phyloP scores from a whole-genome alignment of 345 rosid genomes.

The Microthlaspi erraticum region DNA sequence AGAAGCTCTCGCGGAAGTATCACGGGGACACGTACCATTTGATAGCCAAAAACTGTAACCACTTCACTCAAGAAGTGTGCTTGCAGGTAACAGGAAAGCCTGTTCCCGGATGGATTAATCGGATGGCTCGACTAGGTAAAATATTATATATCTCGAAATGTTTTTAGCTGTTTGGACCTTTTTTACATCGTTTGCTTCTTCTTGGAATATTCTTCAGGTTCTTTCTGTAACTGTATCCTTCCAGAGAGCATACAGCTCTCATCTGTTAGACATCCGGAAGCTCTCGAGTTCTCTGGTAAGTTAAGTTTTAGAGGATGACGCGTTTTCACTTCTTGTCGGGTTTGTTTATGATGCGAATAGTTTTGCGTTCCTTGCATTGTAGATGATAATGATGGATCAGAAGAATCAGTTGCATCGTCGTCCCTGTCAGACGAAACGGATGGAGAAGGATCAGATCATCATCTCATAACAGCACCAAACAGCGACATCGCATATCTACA shows the following conservation, averaged over 20 bases:
- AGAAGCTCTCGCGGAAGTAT: slow-evolving; percentile 70
- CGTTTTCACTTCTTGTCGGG: slow-evolving; percentile 1
- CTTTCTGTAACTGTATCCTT: slow-evolving; percentile 91
- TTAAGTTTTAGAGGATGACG: slow-evolving; percentile 28
- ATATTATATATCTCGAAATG: neutral
- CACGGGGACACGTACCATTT: slow-evolving; percentile 90
- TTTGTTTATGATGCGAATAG: slow-evolving; percentile 8
- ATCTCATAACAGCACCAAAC: slow-evolving; percentile 67
- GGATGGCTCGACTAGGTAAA: slow-evolving; percentile 91
- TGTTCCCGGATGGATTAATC: slow-evolving; percentile 96
- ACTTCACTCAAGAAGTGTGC: slow-evolving; percentile 86
- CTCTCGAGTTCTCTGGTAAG: slow-evolving; percentile 70
- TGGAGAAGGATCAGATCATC: slow-evolving; percentile 74
- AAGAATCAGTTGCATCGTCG: slow-evolving; percentile 63
- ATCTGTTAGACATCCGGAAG: slow-evolving; percentile 78
- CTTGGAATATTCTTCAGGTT: slow-evolving; percentile 62
- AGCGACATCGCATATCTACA: slow-evolving; percentile 69
- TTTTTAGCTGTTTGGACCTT: slow-evolving; percentile 4
- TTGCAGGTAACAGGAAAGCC: slow-evolving; percentile 77
- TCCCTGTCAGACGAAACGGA: slow-evolving; percentile 60
- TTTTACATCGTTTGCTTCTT: slow-evolving; percentile 14
- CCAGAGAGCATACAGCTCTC: slow-evolving; percentile 85
- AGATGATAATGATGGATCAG: slow-evolving; percentile 64
- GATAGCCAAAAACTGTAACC: slow-evolving; percentile 97
- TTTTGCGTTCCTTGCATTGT: slow-evolving; percentile 13